A percentile compares a stretch with the other conserved stretches of the same genome.
Evolutionary conservation across 1,284 basidiomycete genomes (phyloP).

Genomic region (Trametes polyzona): DNA sequence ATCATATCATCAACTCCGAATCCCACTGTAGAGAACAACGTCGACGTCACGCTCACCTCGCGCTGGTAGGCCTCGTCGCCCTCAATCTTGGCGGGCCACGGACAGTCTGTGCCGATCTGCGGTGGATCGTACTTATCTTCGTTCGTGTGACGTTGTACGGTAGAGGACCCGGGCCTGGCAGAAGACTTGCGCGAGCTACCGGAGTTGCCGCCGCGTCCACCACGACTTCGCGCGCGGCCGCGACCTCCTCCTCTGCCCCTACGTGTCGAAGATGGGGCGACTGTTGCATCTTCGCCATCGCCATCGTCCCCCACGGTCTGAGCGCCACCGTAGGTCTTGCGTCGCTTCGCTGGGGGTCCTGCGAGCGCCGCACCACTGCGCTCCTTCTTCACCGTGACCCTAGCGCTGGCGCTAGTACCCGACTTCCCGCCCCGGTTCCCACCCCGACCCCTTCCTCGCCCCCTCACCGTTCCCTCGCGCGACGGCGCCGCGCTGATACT

Average conservation of each 20-base stretch:
- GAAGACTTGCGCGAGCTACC: neutral
- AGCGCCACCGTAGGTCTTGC: conserved; percentile 1
- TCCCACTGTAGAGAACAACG: no score
- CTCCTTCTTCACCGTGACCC: conserved; percentile 12
- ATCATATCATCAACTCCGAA: neutral
- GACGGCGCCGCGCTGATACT: neutral
- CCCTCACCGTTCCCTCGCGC: neutral
- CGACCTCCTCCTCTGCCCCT: neutral
- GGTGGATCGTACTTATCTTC: conserved; percentile 8
- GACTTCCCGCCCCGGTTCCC: conserved; percentile 1
- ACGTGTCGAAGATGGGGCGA: no score
- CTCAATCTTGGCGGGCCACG: conserved; percentile 18
- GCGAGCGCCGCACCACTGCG: neutral
- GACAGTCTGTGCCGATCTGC: conserved; percentile 19
- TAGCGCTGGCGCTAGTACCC: neutral
- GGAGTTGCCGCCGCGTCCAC: neutral
- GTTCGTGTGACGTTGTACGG: neutral
- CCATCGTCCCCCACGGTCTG: neutral
- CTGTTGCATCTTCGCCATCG: neutral
- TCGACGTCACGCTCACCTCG: conserved; percentile 20
- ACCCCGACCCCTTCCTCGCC: neutral
- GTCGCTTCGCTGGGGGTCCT: conserved; percentile 12
- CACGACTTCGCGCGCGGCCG: neutral
- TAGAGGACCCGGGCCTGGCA: neutral
- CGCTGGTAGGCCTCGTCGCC: conserved; percentile 19